Conservation (phyloP, 345 rosid species). For the Populus deltoides region DNA sequence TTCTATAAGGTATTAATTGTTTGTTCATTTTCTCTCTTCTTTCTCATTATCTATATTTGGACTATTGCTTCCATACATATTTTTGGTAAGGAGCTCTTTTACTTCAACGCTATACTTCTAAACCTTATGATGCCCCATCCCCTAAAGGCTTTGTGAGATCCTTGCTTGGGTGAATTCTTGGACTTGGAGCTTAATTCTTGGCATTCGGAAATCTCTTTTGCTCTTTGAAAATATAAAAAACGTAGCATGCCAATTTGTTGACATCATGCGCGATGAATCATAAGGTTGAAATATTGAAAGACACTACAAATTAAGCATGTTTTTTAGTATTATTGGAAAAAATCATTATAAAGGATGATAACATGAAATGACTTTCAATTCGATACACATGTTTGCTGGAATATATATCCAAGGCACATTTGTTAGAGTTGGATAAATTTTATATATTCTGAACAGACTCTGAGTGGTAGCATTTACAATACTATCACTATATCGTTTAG, state of each 20-base stretch:
- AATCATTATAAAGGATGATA: not conserved
- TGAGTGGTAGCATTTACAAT: not conserved
- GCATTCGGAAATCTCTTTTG: not conserved
- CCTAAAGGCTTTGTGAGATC: not conserved
- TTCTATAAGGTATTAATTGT: slow-evolving; percentile 53
- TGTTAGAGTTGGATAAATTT: no score
- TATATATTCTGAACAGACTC: no score
- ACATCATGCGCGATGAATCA: not conserved
- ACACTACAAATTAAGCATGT: not conserved
- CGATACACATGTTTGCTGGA: no score
- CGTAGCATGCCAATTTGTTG: not conserved
- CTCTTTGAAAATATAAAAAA: not conserved
- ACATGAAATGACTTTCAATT: no score
- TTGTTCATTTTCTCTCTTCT: not conserved
- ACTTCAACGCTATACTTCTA: not conserved
- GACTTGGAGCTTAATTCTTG: not conserved
- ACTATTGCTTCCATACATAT: not conserved
- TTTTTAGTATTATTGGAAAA: not conserved
- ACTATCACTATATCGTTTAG: not conserved
- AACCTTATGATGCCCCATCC: not conserved
- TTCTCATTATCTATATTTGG: not conserved
- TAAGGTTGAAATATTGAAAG: not conserved
- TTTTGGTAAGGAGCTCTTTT: not conserved
- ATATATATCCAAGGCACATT: no score
- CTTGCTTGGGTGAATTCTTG: not conserved